These are phyloP conservation scores for Sclerotinia trifoliorum DNA, from an alignment of 2,329 filamentous ascomycete genomes.

Conservation along the genomic window DNA sequence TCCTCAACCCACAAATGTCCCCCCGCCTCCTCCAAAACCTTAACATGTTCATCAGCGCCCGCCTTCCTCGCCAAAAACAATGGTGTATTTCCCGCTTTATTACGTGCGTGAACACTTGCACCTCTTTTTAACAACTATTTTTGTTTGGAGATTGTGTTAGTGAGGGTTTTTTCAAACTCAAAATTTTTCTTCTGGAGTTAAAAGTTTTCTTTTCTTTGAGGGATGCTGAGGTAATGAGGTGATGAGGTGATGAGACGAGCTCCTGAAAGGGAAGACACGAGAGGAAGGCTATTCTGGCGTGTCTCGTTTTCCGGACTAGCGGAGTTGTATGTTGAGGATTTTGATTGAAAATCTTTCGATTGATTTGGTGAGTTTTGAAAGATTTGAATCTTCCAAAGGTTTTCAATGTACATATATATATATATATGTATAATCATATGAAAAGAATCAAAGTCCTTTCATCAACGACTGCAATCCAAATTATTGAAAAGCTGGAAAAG, in stretches of 20 bases:
- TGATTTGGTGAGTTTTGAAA: neutral
- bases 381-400: neutral
- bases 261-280: no score
- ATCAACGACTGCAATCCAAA: neutral
- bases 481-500: neutral
- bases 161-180: rapidly evolving
- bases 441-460: neutral
- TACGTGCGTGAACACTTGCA: constrained; percentile 65
- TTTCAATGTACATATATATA: neutral
- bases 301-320: neutral
- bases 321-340: neutral
- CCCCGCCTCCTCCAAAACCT: constrained; percentile 57
- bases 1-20: constrained; percentile 59
- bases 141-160: neutral
- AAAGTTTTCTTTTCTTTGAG: no score
- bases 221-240: no score
- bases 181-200: no score
- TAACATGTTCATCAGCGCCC: constrained; percentile 52
- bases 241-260: neutral
- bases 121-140: constrained; percentile 50
- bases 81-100: constrained; percentile 64
- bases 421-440: no score
- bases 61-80: constrained; percentile 62
- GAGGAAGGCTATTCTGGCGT: neutral
- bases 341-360: neutral